Evolutionary conservation across 257 asterid species (phyloP).

Genomic region (Solanum sejunctum): DNA sequence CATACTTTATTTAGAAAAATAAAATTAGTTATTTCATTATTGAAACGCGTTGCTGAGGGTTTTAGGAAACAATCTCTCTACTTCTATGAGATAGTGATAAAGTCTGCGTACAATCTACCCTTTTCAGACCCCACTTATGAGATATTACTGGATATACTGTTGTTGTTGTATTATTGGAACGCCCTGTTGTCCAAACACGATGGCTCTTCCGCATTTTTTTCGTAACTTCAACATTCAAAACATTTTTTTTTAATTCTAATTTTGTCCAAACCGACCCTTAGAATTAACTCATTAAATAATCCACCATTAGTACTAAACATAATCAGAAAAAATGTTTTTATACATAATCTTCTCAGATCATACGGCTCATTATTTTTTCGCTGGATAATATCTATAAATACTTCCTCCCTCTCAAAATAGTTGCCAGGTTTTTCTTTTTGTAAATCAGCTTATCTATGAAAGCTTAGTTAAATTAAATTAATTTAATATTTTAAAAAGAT

Average conservation of each 20-base stretch:
- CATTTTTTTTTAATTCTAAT: background rate
- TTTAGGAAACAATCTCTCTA: too few species aligned
- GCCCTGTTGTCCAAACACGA: background rate
- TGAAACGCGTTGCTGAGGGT: too few species aligned
- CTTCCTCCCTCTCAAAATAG: background rate
- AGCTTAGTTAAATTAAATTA: too few species aligned
- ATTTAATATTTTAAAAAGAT: too few species aligned
- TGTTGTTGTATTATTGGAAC: too few species aligned
- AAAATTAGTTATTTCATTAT: background rate
- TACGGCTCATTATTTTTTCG: background rate
- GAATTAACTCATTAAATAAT: background rate
- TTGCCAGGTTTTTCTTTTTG: background rate
- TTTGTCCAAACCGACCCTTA: background rate
- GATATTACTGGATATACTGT: too few species aligned
- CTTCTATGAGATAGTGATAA: too few species aligned
- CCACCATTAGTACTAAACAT: background rate
- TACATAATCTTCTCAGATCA: background rate
- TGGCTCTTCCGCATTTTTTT: constrained; percentile 3
- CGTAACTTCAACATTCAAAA: constrained; percentile 5
- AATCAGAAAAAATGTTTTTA: background rate
- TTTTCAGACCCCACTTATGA: too few species aligned
- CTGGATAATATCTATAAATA: background rate
- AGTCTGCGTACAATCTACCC: too few species aligned
- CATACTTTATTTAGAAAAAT: background rate
- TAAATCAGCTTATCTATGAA: too few species aligned